Evolutionary conservation across 2,329 filamentous ascomycete genomes (phyloP), one percentile per base, ranked within the genome.

Genomic region (Neofusicoccum cordaticola): DNA sequence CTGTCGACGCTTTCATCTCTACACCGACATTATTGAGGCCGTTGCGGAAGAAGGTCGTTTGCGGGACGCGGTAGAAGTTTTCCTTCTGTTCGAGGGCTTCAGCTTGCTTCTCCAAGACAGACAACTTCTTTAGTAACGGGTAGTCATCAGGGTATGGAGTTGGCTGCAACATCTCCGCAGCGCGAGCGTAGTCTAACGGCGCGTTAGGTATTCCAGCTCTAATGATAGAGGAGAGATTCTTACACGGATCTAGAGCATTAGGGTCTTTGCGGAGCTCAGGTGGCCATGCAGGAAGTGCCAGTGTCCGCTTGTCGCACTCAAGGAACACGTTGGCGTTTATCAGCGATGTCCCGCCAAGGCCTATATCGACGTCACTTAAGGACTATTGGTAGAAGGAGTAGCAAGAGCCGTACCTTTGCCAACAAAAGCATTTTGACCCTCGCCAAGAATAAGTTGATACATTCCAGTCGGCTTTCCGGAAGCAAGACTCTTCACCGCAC

Each of bases 261-360:
- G 75, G 75, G 22, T 80, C 37, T 2, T 69, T 1, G 41, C 83
- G 74, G 15, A 89, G 82, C 71, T 89, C 83, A 9, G 79, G 70
- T 0, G 88, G 88, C 88, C 88, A 90, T 8, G 80, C 75, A 2
- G 81, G 78, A 74, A 86, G 79, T 1, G 74, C 71, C 64, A 90
- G 73, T 0, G 85, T 85, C 3, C 79, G 78, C 13, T 82, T 72
- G 63, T 89, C 86, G 2, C 86, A 83, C 68, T 85, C 81, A 15
- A 90, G 76, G 68, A 88, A 90, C 1, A 90, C 84, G 69, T 90
- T 90, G 9, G 87, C 86, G 67, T 90, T 90, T 45, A 90, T 82
- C 34, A 90, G 73, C 71, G 86, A 88, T 1, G 86, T 88, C 9
- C 87, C 88, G 11, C 88, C 88, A 35, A 90, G 83, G 1, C 86